These are phyloP conservation scores for Lentinula aciculospora DNA, from an alignment of 768 basidiomycete genomes.

Conservation along the genomic window DNA sequence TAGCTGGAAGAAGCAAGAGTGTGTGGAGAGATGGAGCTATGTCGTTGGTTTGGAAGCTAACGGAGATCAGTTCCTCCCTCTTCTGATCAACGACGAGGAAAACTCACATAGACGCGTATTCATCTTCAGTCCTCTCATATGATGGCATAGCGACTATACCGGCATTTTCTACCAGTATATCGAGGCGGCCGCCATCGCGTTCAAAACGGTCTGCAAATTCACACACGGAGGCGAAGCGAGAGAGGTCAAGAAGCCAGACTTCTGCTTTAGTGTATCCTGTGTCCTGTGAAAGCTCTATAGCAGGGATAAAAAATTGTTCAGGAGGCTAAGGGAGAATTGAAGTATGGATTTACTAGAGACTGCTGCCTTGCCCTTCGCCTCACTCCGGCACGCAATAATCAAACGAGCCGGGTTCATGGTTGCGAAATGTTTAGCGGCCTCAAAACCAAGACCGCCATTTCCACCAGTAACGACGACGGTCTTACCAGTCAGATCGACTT, in stretches of 20 bases:
- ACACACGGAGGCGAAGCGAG: conserved; percentile 20
- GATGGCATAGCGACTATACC: conserved; percentile 6
- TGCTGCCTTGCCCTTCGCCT: conserved; percentile 17
- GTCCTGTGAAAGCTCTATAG: conserved; percentile 16
- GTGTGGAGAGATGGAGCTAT: conserved; percentile 34
- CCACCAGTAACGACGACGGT: conserved; percentile 25
- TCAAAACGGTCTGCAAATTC: conserved; percentile 20
- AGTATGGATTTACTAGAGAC: conserved; percentile 13
- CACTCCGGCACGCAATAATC: conserved; percentile 21
- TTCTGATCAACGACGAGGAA: too few relatives aligned
- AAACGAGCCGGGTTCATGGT: conserved; percentile 22
- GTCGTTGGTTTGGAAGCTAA: conserved; percentile 44
- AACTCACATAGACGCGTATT: background rate
- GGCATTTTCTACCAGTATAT: conserved; percentile 28
- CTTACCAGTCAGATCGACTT: conserved; percentile 20
- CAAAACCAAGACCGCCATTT: conserved; percentile 26
- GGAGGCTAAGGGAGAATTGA: too few relatives aligned
- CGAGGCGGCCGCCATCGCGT: conserved; percentile 11
- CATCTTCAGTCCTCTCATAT: conserved; percentile 1
- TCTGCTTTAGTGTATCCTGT: conserved; percentile 21
- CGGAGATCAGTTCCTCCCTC: background rate
- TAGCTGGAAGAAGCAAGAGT: conserved; percentile 35
- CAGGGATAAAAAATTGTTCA: background rate
- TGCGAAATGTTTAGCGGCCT: conserved; percentile 23
- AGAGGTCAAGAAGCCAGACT: conserved; percentile 23